These are phyloP conservation scores for Hypoxylon subgilvum DNA, from an alignment of 495 filamentous ascomycete genomes.

Conservation along the genomic window DNA sequence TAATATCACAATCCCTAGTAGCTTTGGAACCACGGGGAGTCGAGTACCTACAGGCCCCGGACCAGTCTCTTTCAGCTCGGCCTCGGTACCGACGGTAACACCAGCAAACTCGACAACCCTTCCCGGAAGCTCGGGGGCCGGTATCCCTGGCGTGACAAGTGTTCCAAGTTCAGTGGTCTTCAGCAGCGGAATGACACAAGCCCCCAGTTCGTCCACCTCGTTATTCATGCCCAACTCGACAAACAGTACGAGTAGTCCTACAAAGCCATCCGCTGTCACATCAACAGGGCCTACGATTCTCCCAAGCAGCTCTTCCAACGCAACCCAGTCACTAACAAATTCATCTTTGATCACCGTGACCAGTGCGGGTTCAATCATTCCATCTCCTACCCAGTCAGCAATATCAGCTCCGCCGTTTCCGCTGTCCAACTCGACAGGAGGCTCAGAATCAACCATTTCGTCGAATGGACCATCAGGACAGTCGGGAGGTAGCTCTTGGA, in stretches of 20 bases:
- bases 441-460: conserved; percentile 1
- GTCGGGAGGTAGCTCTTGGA: too few species aligned
- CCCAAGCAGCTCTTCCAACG: conserved; percentile 13
- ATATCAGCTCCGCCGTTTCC: conserved; percentile 25
- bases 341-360: conserved; percentile 1
- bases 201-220: conserved; percentile 15
- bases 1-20: conserved; percentile 28
- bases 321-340: background rate
- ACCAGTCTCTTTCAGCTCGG: conserved; percentile 16
- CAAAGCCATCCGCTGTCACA: background rate
- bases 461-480: conserved; percentile 2
- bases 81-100: background rate
- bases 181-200: conserved; percentile 5
- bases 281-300: conserved; percentile 3
- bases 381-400: background rate
- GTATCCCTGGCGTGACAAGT: background rate
- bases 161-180: conserved; percentile 5
- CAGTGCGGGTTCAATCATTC: conserved; percentile 11
- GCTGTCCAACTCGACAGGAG: conserved; percentile 21
- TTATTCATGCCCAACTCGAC: conserved; percentile 38
- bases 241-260: background rate
- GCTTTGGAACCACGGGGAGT: conserved; percentile 12
- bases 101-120: conserved; percentile 7
- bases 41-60: conserved; percentile 19
- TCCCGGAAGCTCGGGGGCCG: background rate